These are phyloP conservation scores for Nothophoma quercina DNA, from an alignment of 2,329 filamentous ascomycete species.

Conservation along the genomic window DNA sequence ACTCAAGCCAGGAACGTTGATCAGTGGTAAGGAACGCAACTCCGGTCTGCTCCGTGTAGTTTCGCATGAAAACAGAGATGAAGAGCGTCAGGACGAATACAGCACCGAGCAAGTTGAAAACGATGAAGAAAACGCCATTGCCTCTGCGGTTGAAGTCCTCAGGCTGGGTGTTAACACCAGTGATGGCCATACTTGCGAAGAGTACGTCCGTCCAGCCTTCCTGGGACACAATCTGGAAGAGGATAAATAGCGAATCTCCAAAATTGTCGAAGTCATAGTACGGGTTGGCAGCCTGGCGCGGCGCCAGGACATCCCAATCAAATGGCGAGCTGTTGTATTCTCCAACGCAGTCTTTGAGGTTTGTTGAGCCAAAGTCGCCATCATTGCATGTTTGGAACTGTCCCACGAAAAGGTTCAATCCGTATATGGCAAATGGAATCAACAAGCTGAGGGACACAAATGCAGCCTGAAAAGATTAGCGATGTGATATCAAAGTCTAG, in stretches of 20 bases:
- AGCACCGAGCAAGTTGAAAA: constrained; percentile 94
- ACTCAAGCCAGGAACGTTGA: constrained; percentile 94
- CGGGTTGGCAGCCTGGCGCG: constrained; percentile 79
- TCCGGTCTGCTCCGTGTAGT: constrained; percentile 98
- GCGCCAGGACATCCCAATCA: constrained; percentile 84
- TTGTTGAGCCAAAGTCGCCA: constrained; percentile 60
- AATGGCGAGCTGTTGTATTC: constrained; percentile 82
- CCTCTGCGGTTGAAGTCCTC: constrained; percentile 72
- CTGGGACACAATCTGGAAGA: constrained; percentile 98
- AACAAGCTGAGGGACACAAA: constrained; percentile 94
- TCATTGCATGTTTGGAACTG: constrained; percentile 85
- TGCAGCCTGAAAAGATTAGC: constrained; percentile 65
- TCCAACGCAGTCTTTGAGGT: constrained; percentile 78
- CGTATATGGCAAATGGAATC: constrained; percentile 96
- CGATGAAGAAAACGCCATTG: constrained; percentile 92
- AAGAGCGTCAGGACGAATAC: constrained; percentile 97
- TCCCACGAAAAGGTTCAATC: constrained; percentile 89
- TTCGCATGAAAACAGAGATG: constrained; percentile 99
- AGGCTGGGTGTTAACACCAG: constrained; percentile 77
- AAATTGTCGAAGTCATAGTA: constrained; percentile 96
- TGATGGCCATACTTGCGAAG: constrained; percentile 82
- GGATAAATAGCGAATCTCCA: constrained; percentile 88
- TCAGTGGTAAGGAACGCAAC: constrained; percentile 96
- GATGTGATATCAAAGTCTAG: not conserved
- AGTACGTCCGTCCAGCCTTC: constrained; percentile 98